Conservation (phyloP, 202 grass and related monocot genomes). For the Schoenoplectus tabernaemontani region DNA sequence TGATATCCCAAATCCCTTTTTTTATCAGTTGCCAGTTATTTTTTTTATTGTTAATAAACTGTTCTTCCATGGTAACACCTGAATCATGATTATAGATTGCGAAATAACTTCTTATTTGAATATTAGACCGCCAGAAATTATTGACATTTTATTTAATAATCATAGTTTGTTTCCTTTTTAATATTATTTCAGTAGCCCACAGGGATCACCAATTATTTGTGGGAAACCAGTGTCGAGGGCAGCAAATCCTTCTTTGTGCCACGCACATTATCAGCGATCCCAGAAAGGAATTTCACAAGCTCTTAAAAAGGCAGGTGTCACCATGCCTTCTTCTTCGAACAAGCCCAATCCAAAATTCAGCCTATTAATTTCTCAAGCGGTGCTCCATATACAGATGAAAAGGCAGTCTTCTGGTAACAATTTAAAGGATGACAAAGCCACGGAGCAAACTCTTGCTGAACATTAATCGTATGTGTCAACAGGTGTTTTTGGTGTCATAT, state of each 20-base stretch:
- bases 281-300: constrained; percentile 34
- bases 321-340: constrained; percentile 21
- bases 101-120: not conserved
- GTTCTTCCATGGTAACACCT: not conserved
- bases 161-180: not conserved
- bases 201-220: constrained; percentile 23
- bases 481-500: not conserved
- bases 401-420: constrained; percentile 16
- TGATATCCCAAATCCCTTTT: no score
- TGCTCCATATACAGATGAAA: constrained; percentile 20
- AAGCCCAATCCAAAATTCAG: constrained; percentile 18
- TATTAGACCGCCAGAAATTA: not conserved
- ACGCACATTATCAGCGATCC: constrained; percentile 22
- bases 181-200: constrained; percentile 20
- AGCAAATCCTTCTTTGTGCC: constrained; percentile 31
- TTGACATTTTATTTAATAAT: no score
- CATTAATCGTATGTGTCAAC: not conserved
- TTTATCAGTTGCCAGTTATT: no score
- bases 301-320: constrained; percentile 25
- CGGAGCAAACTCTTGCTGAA: not conserved
- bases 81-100: not conserved
- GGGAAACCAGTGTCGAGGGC: constrained; percentile 27
- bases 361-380: constrained; percentile 13
- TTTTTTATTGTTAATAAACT: no score
- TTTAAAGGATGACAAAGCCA: constrained; percentile 3